Percentiles rank a stretch among this genome's conserved stretches.
These are phyloP conservation scores for Leccinum cinnamomeum DNA, from an alignment of 1,284 basidiomycete genomes.

Conservation along the genomic window DNA sequence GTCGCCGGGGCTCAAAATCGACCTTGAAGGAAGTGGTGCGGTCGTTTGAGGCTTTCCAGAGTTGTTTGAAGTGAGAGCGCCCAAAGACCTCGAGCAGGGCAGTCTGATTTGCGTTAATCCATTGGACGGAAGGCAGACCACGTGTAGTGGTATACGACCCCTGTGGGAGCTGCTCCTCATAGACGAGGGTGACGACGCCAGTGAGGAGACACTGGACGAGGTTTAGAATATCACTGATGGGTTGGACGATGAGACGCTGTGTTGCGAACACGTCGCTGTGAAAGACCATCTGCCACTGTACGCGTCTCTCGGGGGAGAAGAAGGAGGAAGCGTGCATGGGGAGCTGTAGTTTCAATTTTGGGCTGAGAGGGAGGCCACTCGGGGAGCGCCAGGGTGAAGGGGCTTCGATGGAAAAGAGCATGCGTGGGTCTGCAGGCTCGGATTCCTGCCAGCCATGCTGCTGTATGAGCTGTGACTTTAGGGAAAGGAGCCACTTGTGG, in stretches of 20 bases:
- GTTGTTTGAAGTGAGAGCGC: constrained; percentile 62
- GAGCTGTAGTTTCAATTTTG: constrained; percentile 67
- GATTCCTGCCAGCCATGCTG: constrained; percentile 68
- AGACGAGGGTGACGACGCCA: constrained; percentile 72
- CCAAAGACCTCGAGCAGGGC: constrained; percentile 71
- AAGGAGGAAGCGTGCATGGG: constrained; percentile 77
- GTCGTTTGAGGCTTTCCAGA: constrained; percentile 70
- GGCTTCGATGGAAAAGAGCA: constrained; percentile 76
- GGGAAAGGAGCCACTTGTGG: constrained; percentile 65
- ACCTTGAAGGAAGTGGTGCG: constrained; percentile 70
- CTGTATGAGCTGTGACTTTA: constrained; percentile 61
- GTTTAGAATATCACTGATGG: constrained; percentile 74
- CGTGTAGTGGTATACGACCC: constrained; percentile 71
- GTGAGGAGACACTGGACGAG: constrained; percentile 80
- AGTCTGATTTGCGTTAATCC: constrained; percentile 68
- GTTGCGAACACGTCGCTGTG: constrained; percentile 79
- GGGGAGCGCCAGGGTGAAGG: constrained; percentile 74
- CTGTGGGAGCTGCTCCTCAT: constrained; percentile 67
- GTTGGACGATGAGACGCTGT: constrained; percentile 71
- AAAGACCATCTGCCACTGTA: constrained; percentile 88
- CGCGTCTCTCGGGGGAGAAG: constrained; percentile 76
- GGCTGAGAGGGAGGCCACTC: constrained; percentile 70
- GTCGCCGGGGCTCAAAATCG: constrained; percentile 45
- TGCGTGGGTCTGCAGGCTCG: constrained; percentile 57
- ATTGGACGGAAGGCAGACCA: constrained; percentile 70